Evolutionary conservation across 202 grass and related monocot genomes (phyloP).

Genomic region (Schoenoplectus tabernaemontani): DNA sequence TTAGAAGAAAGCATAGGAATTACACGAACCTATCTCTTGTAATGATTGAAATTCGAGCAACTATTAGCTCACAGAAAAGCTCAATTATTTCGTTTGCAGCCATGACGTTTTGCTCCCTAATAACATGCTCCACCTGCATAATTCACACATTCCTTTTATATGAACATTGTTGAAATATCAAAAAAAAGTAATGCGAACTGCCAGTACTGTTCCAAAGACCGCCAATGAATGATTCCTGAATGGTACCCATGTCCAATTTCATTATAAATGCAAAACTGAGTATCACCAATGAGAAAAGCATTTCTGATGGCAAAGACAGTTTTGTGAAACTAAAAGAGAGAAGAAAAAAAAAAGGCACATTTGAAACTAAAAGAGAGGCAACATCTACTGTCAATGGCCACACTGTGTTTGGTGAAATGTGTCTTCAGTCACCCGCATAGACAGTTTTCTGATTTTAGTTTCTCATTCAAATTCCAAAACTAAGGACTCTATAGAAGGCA

Average conservation of each 20-base stretch:
- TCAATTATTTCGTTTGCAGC: conserved; percentile 89
- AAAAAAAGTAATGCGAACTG: not conserved
- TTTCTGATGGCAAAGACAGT: not conserved
- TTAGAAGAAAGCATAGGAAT: not conserved
- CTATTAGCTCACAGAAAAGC: conserved; percentile 92
- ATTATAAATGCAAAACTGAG: not conserved
- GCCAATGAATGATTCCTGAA: not conserved
- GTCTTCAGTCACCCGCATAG: not conserved
- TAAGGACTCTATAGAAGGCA: not conserved
- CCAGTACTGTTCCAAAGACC: not conserved
- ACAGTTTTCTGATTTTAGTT: not conserved
- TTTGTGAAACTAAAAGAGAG: not conserved
- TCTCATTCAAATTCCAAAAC: not conserved
- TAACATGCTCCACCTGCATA: conserved; percentile 93
- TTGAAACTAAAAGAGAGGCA: not conserved
- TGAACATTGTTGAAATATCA: not conserved
- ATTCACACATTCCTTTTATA: not conserved
- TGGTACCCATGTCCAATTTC: not conserved
- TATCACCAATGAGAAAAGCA: not conserved
- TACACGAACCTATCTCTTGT: conserved; percentile 72
- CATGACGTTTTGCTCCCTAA: conserved; percentile 90
- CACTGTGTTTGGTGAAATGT: not conserved
- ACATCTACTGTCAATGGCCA: not conserved
- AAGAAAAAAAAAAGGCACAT: not conserved
- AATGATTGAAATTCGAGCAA: conserved; percentile 73